Conservation (phyloP, 2,329 filamentous ascomycete genomes). For the Curvularia eragrostidis region DNA sequence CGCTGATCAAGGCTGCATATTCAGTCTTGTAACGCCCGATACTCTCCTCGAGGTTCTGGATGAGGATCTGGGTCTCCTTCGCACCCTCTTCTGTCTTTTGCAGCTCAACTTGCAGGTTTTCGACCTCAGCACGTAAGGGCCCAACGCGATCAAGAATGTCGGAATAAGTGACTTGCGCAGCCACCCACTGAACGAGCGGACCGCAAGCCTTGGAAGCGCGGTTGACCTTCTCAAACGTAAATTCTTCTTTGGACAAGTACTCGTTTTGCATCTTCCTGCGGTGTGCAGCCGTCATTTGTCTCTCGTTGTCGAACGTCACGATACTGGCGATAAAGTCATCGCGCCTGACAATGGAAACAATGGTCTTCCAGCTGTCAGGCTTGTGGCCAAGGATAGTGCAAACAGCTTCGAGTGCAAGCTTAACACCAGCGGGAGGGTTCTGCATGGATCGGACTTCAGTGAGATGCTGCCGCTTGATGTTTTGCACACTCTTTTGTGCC, state of each 20-base stretch:
- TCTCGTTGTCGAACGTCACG: slow-evolving; percentile 94
- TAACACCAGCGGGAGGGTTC: slow-evolving; percentile 88
- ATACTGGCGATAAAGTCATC: slow-evolving; percentile 99
- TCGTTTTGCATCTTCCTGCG: slow-evolving; percentile 91
- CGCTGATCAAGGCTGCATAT: slow-evolving; percentile 93
- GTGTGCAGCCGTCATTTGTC: slow-evolving; percentile 84
- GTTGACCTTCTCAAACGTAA: slow-evolving; percentile 95
- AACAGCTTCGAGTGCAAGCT: slow-evolving; percentile 92
- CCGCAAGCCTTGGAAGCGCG: slow-evolving; percentile 96
- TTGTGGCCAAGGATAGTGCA: slow-evolving; percentile 93
- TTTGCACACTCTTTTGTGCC: slow-evolving; percentile 94
- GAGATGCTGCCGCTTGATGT: slow-evolving; percentile 96
- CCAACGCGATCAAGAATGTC: slow-evolving; percentile 94
- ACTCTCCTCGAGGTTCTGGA: slow-evolving; percentile 82
- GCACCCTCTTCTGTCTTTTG: slow-evolving; percentile 93
- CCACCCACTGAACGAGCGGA: slow-evolving; percentile 94
- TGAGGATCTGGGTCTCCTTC: slow-evolving; percentile 87
- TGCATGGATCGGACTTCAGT: slow-evolving; percentile 98
- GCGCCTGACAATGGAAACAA: slow-evolving; percentile 84
- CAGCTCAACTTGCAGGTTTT: slow-evolving; percentile 83
- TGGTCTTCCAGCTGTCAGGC: slow-evolving; percentile 87
- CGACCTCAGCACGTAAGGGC: slow-evolving; percentile 88
- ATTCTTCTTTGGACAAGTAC: slow-evolving; percentile 90
- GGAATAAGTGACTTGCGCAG: slow-evolving; percentile 97
- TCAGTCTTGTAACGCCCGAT: slow-evolving; percentile 96